Evolutionary conservation across 1,284 basidiomycete species (phyloP), one percentile per base, ranked within the genome.

Genomic region (Ustilago esculenta): DNA sequence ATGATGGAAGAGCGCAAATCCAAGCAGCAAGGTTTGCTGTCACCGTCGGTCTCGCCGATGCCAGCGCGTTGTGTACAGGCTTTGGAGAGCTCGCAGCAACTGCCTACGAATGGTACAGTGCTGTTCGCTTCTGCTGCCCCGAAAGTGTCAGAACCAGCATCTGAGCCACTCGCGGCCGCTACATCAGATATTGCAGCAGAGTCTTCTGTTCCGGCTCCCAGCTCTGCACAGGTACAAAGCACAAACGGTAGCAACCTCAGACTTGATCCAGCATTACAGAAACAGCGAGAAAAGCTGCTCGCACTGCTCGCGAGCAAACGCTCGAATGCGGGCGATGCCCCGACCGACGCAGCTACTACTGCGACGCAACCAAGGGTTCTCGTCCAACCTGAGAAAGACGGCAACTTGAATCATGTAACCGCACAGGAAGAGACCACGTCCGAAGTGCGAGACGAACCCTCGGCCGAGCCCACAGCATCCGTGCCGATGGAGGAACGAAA

Each of bases 1-100:
- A 37, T 53, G 47, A 63, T 63, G 55, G 66, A 69, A 33, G 42
- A 61, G 36, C 61, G 61, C 35, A 65, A 58, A 42, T 51, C 59
- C 4, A 49, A 39, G 43, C 61, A 65, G 25, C 43, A 47, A 12
- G 20, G 18, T 32, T 24, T 35, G 2, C 18, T 39, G 5, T 49
- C 53, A 11, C 52, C 61, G 8, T 27, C 37, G 9, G 50, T 40
- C 5, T 48, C 50, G 9, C 55, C 61, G n/a, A 51, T 46, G 55
- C 55, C 50, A 24, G n/a, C 25, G 15, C 46, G 47, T 20, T 25
- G 25, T 33, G 21, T 18, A 20, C 39, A 24, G 15, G 17, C 8
- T 3, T 11, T 30, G 4, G 11, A 15, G 33, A 34, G 21, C 17
- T 5, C 36, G 27, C 23, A 30, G 24, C 17, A 24, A 23, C 15